Base-by-base conservation (phyloP, 129 eudicot genomes). In the Lactuca saligna region DNA sequence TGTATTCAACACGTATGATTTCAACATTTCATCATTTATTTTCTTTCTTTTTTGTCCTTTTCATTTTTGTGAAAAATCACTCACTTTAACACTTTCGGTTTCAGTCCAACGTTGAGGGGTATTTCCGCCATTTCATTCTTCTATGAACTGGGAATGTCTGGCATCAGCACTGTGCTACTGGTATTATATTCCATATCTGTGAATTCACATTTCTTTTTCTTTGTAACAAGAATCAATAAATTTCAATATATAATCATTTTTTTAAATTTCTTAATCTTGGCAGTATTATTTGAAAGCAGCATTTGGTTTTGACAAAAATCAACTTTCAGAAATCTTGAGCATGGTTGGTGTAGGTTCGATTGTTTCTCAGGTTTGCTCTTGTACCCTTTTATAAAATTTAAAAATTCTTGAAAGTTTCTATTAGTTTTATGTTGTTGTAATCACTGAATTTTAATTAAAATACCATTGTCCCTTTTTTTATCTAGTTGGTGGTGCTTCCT, bases 111-210 rank as follows among this genome's bases (percentile, higher is more conserved):
- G 0, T 72, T 92, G 35, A 86, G 75, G 51, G 72, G 91, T 32
- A 88, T 92, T 58, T 80, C 95, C 20, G 79, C 88, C 62, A 76
- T 88, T 69, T 82, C 92, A 57, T 92, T 92, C 89, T 88, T 92
- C 79, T 88, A 92, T 76, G 98, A 92, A 64, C 57, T 92, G 81
- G 98, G 98, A 41, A 88, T 86, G 98, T 92, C 98, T 67, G 96
- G 98, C 60, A 92, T 92, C 86, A 89, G 87, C 83, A 80, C 81
- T 33, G 96, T 86, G 57, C 79, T 88, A 68, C 74, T 92, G 90
- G 98, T 92, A 78, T 39, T 12, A 37, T 56, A n/a, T 55, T 53
- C 12, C 14, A 38, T 17, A 68, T 50, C 17, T 67, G 56, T n/a
- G 15, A 60, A 32, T 67, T 61, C 69, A 4, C 6, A 13, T 14